phyloP scores from a whole-genome alignment of 805 yeast species.

The Spathaspora gorwiae region DNA sequence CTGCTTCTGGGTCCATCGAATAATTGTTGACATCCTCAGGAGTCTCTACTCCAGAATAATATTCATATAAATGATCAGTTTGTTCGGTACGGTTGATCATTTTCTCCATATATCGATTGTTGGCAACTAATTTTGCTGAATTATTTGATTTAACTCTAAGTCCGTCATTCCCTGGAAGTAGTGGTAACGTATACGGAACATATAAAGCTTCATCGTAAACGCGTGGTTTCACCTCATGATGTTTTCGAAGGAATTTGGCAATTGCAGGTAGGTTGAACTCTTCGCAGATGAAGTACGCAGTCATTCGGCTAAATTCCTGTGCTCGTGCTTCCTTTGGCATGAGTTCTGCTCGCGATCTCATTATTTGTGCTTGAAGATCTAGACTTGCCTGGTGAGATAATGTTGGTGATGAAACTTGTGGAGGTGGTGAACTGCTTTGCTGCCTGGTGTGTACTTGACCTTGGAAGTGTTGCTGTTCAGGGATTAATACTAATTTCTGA shows the following conservation, averaged over 20 bases:
- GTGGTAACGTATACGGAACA: conserved; percentile 82
- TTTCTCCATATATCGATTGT: conserved; percentile 60
- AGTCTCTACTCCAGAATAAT: conserved; percentile 74
- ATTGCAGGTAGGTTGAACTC: conserved; percentile 65
- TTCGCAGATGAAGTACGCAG: conserved; percentile 89
- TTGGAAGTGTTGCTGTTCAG: conserved; percentile 44
- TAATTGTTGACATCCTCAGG: conserved; percentile 51
- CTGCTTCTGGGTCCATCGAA: conserved; percentile 42
- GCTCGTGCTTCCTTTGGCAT: conserved; percentile 57
- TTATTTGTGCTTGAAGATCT: conserved; percentile 27
- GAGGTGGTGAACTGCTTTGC: conserved; percentile 8
- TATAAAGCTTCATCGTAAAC: conserved; percentile 90
- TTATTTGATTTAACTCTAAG: conserved; percentile 70
- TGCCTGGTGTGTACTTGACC: conserved; percentile 8
- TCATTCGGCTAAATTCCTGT: conserved; percentile 71
- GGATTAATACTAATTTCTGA: conserved; percentile 82
- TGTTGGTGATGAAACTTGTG: conserved; percentile 2
- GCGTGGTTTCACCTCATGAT: conserved; percentile 83
- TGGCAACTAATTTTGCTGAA: conserved; percentile 39
- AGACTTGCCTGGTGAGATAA: conserved; percentile 1
- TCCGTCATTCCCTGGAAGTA: conserved; percentile 79
- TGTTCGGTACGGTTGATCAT: conserved; percentile 78
- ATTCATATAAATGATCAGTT: conserved; percentile 88
- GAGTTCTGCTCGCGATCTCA: conserved; percentile 48
- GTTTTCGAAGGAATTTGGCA: conserved; percentile 55